Base-by-base conservation (phyloP, 2,329 filamentous ascomycete genomes). In the Zalaria obscura region DNA sequence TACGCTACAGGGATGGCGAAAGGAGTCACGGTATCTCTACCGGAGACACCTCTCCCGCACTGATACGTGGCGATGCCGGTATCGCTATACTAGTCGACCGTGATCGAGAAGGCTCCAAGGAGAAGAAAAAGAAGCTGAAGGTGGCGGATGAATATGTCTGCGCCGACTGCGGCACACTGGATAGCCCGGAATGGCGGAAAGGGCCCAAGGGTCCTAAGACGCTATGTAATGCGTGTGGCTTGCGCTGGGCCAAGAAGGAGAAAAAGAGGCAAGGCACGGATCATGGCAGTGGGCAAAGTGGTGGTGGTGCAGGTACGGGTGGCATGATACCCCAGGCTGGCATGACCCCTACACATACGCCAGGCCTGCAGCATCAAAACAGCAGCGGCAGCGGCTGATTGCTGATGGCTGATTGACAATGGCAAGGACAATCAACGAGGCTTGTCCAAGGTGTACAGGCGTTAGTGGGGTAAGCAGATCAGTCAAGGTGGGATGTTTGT, bases 161-260 rank as follows among this genome's bases (percentile, higher is more conserved):
- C 61, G 89, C 85, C 1, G 89, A 95, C 60, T 96, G 89, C 63
- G 88, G 89, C 68, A 95, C 86, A 0, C 71, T 93, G 34, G 88
- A 95, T 56, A 93, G 85, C 10, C 89, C 89, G 0, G 89, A 96
- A 66, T 96, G 89, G 89, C 74, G 89, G 47, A 95, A 94, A 60
- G 89, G 89, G 0, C 89, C 89, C 0, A 85, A 76, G 47, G 89
- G 89, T 2, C 88, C 88, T 1, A 95, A 96, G 62, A 95, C 89
- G 5, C 66, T 96, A 8, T 96, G 89, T 63, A 96, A 96, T 64
- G 89, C 89, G 5, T 96, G 89, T 57, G 89, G 89, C 29, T 43
- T 61, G 29, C 49, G 58, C 11, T 61, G 58, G 58, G 58, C 58
- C 31, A 61, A 61, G 52, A 61, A 60, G 47, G 58, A 61, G 47